Conservation (phyloP, 2,329 filamentous ascomycete species). For the Colletotrichum sp. region DNA sequence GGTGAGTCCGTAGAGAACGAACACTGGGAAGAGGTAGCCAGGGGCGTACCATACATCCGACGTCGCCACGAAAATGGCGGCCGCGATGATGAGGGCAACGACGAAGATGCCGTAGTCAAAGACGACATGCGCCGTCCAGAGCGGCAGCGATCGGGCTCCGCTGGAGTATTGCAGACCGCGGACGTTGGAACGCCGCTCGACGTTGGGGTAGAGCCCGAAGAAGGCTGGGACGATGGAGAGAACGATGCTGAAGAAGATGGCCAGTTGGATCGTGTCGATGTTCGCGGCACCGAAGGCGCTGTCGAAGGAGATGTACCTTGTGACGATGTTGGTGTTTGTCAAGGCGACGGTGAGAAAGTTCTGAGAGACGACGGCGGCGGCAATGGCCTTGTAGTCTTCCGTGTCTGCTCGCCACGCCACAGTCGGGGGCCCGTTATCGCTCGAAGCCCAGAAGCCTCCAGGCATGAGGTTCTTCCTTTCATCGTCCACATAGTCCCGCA, state of each 20-base stretch:
- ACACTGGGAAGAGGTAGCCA: conserved; percentile 79
- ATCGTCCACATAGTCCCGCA: conserved; percentile 67
- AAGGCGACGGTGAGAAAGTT: conserved; percentile 70
- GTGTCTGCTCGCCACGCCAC: conserved; percentile 73
- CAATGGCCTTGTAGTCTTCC: conserved; percentile 37
- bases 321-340: conserved; percentile 72
- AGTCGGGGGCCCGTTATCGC: conserved; percentile 63
- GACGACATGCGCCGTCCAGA: conserved; percentile 82
- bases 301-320: conserved; percentile 77
- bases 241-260: conserved; percentile 82
- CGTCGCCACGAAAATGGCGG: conserved; percentile 70
- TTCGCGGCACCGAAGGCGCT: conserved; percentile 68
- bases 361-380: conserved; percentile 66
- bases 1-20: conserved; percentile 70
- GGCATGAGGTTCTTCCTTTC: conserved; percentile 74
- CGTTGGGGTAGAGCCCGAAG: conserved; percentile 85
- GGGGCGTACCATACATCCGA: conserved; percentile 77
- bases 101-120: conserved; percentile 84
- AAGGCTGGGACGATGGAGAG: conserved; percentile 83
- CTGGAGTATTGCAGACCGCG: conserved; percentile 91
- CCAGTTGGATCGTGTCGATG: conserved; percentile 77
- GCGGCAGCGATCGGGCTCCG: conserved; percentile 78
- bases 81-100: conserved; percentile 68
- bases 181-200: conserved; percentile 80
- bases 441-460: conserved; percentile 78